Evolutionary conservation across 2,329 filamentous ascomycete species (phyloP).

Genomic region (Penicillium decumbens): DNA sequence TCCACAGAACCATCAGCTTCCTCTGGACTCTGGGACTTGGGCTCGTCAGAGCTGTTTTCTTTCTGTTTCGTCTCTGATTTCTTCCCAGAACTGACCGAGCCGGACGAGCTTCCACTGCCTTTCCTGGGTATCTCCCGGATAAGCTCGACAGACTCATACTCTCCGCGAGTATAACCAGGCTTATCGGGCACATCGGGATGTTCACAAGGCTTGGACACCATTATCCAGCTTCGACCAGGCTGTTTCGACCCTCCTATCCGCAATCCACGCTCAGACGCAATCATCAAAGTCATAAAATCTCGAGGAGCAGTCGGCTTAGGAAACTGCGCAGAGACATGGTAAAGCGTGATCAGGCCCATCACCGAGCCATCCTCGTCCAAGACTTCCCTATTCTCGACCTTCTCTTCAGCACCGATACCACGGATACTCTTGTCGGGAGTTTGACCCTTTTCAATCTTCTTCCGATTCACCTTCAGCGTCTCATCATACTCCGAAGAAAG

Average conservation of each 20-base stretch:
- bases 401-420: slow-evolving; percentile 76
- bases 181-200: slow-evolving; percentile 69
- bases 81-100: slow-evolving; percentile 12
- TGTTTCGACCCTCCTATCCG: slow-evolving; percentile 19
- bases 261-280: slow-evolving; percentile 56
- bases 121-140: slow-evolving; percentile 69
- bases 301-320: slow-evolving; percentile 81
- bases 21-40: slow-evolving; percentile 16
- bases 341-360: slow-evolving; percentile 53
- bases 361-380: slow-evolving; percentile 40
- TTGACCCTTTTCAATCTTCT: slow-evolving; percentile 60
- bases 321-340: slow-evolving; percentile 82
- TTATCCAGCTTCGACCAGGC: slow-evolving; percentile 67
- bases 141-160: slow-evolving; percentile 88
- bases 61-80: slow-evolving; percentile 24
- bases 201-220: slow-evolving; percentile 77
- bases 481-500: slow-evolving; percentile 75
- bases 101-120: slow-evolving; percentile 10
- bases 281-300: slow-evolving; percentile 77
- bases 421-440: slow-evolving; percentile 72
- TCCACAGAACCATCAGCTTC: slow-evolving; percentile 2
- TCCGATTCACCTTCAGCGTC: slow-evolving; percentile 65
- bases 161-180: slow-evolving; percentile 71
- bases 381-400: slow-evolving; percentile 60
- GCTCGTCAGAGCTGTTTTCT: slow-evolving; percentile 25